A percentile compares a stretch with the other conserved stretches of the same genome.
Conservation (phyloP, 768 basidiomycete genomes). For the Russula ochroleuca region DNA sequence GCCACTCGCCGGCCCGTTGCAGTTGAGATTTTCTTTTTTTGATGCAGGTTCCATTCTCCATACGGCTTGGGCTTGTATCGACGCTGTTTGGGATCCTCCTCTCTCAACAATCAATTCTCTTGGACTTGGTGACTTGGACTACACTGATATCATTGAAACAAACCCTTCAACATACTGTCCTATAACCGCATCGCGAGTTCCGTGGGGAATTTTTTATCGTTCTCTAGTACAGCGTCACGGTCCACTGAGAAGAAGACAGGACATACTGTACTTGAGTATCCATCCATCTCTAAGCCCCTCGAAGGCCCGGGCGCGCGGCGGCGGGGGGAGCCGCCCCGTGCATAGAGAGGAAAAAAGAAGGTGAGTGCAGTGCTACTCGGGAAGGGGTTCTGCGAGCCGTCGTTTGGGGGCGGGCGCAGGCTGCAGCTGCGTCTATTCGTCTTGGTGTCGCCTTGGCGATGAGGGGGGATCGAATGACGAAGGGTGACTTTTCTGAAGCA, state of each 20-base stretch:
- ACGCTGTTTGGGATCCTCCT: no score
- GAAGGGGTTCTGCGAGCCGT: not conserved
- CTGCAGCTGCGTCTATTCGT: not conserved
- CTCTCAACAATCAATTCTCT: no score
- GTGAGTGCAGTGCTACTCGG: not conserved
- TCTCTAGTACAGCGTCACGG: not conserved
- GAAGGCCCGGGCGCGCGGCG: not conserved
- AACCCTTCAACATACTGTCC: no score
- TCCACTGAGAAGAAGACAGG: not conserved
- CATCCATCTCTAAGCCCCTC: no score
- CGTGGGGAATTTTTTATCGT: no score
- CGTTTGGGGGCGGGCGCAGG: not conserved
- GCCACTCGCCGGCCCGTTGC: no score
- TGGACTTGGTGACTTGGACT: no score
- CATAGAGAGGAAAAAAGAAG: not conserved
- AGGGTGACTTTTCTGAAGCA: not conserved
- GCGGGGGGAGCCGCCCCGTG: not conserved
- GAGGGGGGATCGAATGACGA: not conserved
- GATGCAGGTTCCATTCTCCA: no score
- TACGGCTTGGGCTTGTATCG: no score
- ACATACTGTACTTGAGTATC: not conserved
- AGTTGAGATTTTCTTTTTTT: no score
- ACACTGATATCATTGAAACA: no score
- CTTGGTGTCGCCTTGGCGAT: not conserved
- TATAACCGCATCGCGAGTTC: no score